Conservation (phyloP, 1,284 basidiomycete species). For the Puccinia sorghi region DNA sequence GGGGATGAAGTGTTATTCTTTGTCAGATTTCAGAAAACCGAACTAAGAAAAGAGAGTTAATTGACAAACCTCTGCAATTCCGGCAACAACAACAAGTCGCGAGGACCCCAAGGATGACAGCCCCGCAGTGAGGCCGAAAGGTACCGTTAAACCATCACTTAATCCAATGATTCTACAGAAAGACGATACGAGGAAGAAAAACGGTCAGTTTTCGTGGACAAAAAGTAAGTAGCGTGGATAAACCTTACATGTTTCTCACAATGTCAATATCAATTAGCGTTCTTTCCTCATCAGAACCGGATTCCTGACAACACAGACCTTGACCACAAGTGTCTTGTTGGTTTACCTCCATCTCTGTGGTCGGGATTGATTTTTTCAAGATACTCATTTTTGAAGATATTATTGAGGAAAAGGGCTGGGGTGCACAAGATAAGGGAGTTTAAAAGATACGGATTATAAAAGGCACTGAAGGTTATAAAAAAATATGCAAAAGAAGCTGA, state of each 20-base stretch:
- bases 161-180: constrained; percentile 79
- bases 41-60: constrained; percentile 51
- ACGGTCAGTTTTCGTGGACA: not conserved
- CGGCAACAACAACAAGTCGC: constrained; percentile 82
- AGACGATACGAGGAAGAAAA: constrained; percentile 4
- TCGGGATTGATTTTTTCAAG: not conserved
- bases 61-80: constrained; percentile 69
- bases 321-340: constrained; percentile 4
- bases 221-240: constrained; percentile 17
- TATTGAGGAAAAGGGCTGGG: not conserved
- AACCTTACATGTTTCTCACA: constrained; percentile 74
- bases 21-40: not conserved
- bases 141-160: constrained; percentile 92
- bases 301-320: not conserved
- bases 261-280: constrained; percentile 79
- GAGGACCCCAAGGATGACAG: constrained; percentile 86
- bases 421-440: not conserved
- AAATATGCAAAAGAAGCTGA: not conserved
- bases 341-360: not conserved
- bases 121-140: constrained; percentile 84
- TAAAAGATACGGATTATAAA: not conserved
- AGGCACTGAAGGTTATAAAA: not conserved
- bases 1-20: constrained; percentile 46
- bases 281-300: constrained; percentile 66
- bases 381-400: not conserved